Evolutionary conservation across 2,329 filamentous ascomycete species (phyloP).

Genomic region (Aspergillus hortae): DNA sequence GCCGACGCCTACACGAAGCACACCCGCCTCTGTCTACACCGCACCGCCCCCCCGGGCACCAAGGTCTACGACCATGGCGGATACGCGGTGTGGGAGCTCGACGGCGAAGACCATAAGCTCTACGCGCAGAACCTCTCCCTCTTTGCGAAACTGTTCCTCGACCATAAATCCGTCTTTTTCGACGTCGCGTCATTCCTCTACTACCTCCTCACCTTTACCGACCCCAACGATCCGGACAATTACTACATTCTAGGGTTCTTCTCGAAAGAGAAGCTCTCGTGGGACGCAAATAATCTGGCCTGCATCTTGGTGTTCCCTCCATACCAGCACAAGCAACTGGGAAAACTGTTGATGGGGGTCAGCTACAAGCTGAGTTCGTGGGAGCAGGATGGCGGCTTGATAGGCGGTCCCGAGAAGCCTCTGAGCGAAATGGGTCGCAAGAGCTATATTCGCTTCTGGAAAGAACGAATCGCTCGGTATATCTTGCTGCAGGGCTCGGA

Average conservation of each 20-base stretch:
- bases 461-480: conserved; percentile 73
- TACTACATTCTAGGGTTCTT: conserved; percentile 87
- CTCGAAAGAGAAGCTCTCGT: conserved; percentile 97
- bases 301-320: conserved; percentile 96
- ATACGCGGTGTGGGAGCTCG: conserved; percentile 88
- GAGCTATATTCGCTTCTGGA: conserved; percentile 85
- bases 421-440: conserved; percentile 79
- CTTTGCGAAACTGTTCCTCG: conserved; percentile 94
- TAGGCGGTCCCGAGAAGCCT: conserved; percentile 92
- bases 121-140: conserved; percentile 95
- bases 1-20: conserved; percentile 35
- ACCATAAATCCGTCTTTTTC: conserved; percentile 98
- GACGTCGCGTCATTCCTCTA: conserved; percentile 93
- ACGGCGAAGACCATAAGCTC: conserved; percentile 81
- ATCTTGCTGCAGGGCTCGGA: conserved; percentile 46
- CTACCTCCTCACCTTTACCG: conserved; percentile 79
- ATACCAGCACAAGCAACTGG: conserved; percentile 87
- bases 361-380: conserved; percentile 87
- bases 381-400: conserved; percentile 61
- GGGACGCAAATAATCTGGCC: conserved; percentile 97
- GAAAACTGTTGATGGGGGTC: conserved; percentile 83
- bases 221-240: conserved; percentile 41
- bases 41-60: conserved; percentile 59
- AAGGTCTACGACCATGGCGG: conserved; percentile 75
- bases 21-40: conserved; percentile 52